A percentile compares a stretch with the other conserved stretches of the same genome.
Conservation (phyloP, 495 filamentous ascomycete species). For the Chaetomidium leptoderma region DNA sequence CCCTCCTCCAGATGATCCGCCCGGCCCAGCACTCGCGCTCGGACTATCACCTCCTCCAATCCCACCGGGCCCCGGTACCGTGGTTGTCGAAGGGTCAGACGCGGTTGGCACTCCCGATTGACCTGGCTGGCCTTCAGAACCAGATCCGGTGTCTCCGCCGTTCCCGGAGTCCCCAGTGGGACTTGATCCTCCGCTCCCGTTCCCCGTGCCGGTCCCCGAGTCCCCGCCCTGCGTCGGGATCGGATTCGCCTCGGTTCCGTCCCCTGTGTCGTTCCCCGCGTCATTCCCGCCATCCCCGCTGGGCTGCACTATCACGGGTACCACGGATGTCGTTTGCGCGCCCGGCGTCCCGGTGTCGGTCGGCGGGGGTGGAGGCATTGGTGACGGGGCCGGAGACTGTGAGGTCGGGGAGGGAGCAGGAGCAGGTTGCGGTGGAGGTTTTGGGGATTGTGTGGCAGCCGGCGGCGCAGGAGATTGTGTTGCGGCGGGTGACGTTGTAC, state of each 20-base stretch:
- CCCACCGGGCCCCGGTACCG: background rate
- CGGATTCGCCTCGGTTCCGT: background rate
- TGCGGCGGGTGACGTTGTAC: background rate
- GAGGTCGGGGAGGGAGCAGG: conserved; percentile 1
- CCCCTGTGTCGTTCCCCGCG: background rate
- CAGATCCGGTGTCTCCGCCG: background rate
- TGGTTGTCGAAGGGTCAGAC: background rate
- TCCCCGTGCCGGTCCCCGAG: background rate
- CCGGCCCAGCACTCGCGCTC: background rate
- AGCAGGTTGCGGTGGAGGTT: background rate
- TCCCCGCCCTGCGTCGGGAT: background rate
- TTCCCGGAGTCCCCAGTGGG: background rate
- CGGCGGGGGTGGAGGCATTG: background rate
- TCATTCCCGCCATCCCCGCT: background rate
- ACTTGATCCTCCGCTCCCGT: background rate
- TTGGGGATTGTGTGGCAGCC: background rate
- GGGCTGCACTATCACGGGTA: background rate
- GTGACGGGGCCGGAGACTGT: background rate
- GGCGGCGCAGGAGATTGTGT: background rate
- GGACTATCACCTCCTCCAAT: background rate
- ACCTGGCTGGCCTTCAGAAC: background rate
- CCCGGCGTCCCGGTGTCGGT: background rate
- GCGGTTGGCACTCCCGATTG: background rate
- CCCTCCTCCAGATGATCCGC: background rate
- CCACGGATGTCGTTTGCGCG: background rate